phyloP scores from a whole-genome alignment of 2,329 filamentous ascomycete species.

The Arthrinium phaeospermum region DNA sequence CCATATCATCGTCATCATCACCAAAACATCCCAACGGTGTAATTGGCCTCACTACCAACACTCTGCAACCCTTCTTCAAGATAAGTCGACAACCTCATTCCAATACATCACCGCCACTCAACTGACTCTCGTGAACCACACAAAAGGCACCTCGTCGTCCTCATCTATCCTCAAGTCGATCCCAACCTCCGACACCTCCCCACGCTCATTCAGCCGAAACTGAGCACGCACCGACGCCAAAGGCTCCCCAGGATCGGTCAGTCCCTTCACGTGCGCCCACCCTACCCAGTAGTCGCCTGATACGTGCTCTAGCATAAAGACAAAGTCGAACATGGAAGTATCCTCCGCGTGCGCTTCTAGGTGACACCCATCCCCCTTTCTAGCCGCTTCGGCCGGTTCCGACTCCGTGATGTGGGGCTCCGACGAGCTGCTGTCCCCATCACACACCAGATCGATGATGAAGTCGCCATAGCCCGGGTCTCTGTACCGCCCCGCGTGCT shows the following conservation, averaged over 20 bases:
- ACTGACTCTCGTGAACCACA: neutral
- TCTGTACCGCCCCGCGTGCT: conserved; percentile 24
- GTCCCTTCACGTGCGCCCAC: neutral
- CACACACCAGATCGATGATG: conserved; percentile 20
- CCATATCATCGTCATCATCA: too few relatives aligned
- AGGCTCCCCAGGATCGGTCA: neutral
- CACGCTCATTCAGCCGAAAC: conserved; percentile 23
- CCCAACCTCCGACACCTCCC: conserved; percentile 23
- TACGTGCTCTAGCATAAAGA: conserved; percentile 18
- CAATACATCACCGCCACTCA: neutral
- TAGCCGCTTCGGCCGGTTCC: neutral
- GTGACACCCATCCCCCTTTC: conserved; percentile 10
- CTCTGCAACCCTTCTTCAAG: neutral
- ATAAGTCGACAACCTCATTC: neutral
- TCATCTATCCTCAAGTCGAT: conserved; percentile 5
- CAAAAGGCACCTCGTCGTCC: neutral
- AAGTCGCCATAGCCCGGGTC: conserved; percentile 26
- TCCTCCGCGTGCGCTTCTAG: neutral
- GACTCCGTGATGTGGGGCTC: neutral
- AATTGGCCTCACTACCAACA: neutral
- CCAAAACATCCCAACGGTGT: too few relatives aligned
- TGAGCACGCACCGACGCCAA: conserved; percentile 19
- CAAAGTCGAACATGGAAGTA: neutral
- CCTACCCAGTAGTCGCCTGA: conserved; percentile 23
- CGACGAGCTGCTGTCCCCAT: neutral